Conservation (phyloP, 2,329 filamentous ascomycete species). For the Talaromyces albobiverticillius region DNA sequence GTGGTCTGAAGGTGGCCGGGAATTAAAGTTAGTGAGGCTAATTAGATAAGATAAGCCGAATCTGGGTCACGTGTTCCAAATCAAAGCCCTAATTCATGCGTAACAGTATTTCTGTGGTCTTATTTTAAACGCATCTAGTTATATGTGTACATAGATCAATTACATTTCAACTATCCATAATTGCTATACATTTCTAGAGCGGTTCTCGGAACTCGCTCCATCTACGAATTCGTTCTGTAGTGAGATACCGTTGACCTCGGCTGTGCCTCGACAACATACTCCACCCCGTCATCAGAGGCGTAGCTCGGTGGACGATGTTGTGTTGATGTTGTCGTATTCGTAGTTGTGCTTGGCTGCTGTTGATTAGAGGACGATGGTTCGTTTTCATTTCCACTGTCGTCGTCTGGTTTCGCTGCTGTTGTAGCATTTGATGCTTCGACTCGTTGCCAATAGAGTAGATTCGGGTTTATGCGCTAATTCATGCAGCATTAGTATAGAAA, state of each 20-base stretch:
- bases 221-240: not conserved
- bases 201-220: no score
- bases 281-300: conserved; percentile 69
- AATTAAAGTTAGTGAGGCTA: not conserved
- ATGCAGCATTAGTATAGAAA: not conserved
- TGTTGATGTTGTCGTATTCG: conserved; percentile 1
- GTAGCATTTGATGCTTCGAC: no score
- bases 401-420: conserved; percentile 19
- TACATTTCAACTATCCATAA: no score
- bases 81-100: not conserved
- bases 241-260: conserved; percentile 52
- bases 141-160: not conserved
- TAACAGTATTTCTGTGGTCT: not conserved
- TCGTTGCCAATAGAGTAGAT: conserved; percentile 77
- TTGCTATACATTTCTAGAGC: not conserved
- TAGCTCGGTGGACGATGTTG: conserved; percentile 68
- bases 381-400: conserved; percentile 18
- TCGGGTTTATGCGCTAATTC: conserved; percentile 71
- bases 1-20: not conserved
- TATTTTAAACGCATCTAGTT: no score
- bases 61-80: not conserved
- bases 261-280: conserved; percentile 67
- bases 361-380: not conserved
- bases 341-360: not conserved
- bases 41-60: not conserved